Base-by-base conservation (phyloP, 2,329 filamentous ascomycete species). In the Trichophyton simii region DNA sequence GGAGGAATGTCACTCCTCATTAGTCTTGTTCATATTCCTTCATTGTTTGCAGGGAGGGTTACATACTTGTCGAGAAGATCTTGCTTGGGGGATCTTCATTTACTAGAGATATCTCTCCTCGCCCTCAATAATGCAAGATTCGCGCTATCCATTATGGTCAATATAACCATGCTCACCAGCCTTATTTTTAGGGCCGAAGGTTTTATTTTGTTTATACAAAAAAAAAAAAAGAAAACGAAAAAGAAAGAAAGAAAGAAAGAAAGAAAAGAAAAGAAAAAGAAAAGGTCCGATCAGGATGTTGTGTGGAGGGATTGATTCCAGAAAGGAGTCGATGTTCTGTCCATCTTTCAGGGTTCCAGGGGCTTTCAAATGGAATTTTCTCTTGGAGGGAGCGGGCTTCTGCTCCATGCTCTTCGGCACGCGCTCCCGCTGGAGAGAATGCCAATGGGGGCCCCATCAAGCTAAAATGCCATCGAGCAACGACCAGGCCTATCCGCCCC, bases 111-210 rank as follows among this genome's bases (percentile, higher is more conserved):
- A 8, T 13, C 11, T 25, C 9, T 25, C 20, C 44, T 4, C 9
- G 2, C 20, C 9, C 44, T 22, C 44, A 34, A 38, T 38, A 38
- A 38, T 54, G 50, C 50, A 20, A 22, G 22, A 54, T 54, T 34
- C 13, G 15, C 22, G 22, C 50, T 54, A 28, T 54, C 50, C 50
- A 54, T 31, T 54, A 25, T 28, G 22, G 31, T 31, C 34, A 59
- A 46, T 46, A 34, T 59, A 59, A 41, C 57, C 42, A 44, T 31
- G 25, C 57, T 46, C 57, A 44, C 57, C 57, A 59, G 31, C 55
- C 55, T 58, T 42, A 38, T 41, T 58, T 58, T 38, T 38, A 38
- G 34, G 34, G 34, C 34, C 34, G 9, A 38, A 13, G 9, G 34
- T 38, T 38, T 18, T n/a, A 6, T 58, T n/a, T 41, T 38, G 18